phyloP scores from a whole-genome alignment of 371 early-diverging fungal species.

The Mortierella sp. region DNA sequence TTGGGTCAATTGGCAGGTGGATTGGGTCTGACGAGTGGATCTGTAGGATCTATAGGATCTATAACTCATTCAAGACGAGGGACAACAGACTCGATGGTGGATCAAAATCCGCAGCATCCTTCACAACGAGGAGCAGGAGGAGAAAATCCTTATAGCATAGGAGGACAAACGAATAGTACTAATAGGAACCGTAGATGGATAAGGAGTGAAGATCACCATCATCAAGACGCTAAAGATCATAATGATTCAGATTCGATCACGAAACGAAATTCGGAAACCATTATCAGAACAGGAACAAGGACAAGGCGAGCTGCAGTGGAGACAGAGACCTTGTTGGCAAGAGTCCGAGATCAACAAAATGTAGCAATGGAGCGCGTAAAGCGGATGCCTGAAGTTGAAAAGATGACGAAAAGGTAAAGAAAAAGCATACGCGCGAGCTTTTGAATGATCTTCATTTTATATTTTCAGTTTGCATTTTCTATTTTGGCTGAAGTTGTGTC shows the following conservation, averaged over 20 bases:
- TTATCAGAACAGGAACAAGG: conserved; percentile 6
- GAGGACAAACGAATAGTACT: conserved; percentile 4
- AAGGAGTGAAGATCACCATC: conserved; percentile 18
- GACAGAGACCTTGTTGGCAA: conserved; percentile 31
- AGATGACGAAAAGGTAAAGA: conserved; percentile 39
- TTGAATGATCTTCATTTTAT: too few relatives aligned
- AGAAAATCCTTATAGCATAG: background rate
- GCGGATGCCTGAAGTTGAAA: conserved; percentile 38
- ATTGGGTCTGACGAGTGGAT: conserved; percentile 19
- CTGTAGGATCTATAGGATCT: conserved; percentile 2
- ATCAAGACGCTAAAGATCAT: background rate
- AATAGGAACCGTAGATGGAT: conserved; percentile 26
- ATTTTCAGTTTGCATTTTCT: background rate
- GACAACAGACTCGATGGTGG: conserved; percentile 1
- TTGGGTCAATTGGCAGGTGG: conserved; percentile 33
- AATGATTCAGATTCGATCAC: conserved; percentile 4
- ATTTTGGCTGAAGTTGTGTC: conserved; percentile 1
- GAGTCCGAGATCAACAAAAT: conserved; percentile 31
- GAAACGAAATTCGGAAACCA: conserved; percentile 1
- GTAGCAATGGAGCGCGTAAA: conserved; percentile 14
- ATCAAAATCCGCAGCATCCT: too few relatives aligned
- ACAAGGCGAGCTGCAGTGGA: conserved; percentile 41
- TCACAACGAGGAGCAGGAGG: too few relatives aligned
- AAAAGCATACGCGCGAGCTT: too few relatives aligned
- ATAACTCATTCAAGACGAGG: conserved; percentile 4